Evolutionary conservation across 2,329 filamentous ascomycete species (phyloP).

Genomic region (Arachnomyces sp.): DNA sequence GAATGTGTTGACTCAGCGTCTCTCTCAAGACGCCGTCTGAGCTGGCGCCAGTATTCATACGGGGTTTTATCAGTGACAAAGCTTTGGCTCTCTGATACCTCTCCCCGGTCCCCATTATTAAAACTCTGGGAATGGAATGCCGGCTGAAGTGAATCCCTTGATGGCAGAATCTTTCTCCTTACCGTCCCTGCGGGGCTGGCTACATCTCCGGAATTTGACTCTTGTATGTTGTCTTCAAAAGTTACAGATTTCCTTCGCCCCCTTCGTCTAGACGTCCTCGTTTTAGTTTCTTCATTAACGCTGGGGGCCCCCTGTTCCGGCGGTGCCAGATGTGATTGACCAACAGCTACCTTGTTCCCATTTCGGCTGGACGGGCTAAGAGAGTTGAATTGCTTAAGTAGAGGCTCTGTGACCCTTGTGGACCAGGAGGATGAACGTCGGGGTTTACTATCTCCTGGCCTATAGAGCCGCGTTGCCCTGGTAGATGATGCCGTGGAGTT

Average conservation of each 20-base stretch:
- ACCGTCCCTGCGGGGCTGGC: slow-evolving; percentile 12
- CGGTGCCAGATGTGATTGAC: too few species aligned
- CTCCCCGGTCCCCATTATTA: too few species aligned
- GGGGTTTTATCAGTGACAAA: too few species aligned
- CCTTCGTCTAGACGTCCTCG: background rate
- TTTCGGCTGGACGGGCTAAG: background rate
- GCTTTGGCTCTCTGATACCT: too few species aligned
- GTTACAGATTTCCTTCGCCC: slow-evolving; percentile 9
- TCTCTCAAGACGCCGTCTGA: slow-evolving; percentile 5
- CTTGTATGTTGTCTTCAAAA: slow-evolving; percentile 8
- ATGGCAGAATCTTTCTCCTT: slow-evolving; percentile 3
- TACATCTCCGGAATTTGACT: slow-evolving; percentile 1
- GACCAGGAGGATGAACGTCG: slow-evolving; percentile 12
- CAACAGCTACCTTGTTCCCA: background rate
- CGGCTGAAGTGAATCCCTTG: too few species aligned
- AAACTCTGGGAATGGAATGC: too few species aligned
- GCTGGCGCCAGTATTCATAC: slow-evolving; percentile 1
- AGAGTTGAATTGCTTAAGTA: background rate
- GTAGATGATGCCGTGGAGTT: slow-evolving; percentile 8
- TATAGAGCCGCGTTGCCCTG: slow-evolving; percentile 6
- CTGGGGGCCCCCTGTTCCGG: too few species aligned
- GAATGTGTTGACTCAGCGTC: background rate
- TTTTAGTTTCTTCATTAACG: background rate
- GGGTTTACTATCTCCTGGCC: background rate
- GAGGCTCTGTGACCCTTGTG: slow-evolving; percentile 7